Evolutionary conservation across 164 flowering plant genomes (phyloP).

Genomic region (Paratinospora sagittata): DNA sequence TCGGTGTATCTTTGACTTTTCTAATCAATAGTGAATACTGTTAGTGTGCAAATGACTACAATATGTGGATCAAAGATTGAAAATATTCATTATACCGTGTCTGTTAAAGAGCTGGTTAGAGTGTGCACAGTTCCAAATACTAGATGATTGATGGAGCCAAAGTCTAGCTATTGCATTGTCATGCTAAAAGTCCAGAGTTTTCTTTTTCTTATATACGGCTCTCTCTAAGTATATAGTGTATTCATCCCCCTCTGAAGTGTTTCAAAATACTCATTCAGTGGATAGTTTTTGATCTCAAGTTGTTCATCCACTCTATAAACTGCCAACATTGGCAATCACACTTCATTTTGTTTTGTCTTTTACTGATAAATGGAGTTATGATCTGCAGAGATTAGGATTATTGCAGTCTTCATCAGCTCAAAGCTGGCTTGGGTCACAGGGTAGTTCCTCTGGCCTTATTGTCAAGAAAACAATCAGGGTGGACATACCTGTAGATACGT

Average conservation of each 20-base stretch:
- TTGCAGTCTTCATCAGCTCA: constrained; percentile 58
- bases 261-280: not conserved
- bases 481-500: constrained; percentile 88
- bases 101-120: not conserved
- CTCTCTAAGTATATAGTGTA: not conserved
- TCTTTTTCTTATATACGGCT: not conserved
- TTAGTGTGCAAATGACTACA: constrained; percentile 4
- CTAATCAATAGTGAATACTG: not conserved
- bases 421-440: constrained; percentile 79
- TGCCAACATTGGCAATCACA: not conserved
- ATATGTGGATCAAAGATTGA: not conserved
- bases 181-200: not conserved
- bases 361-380: constrained; percentile 16
- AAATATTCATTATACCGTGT: not conserved
- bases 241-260: not conserved
- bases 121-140: not conserved
- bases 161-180: not conserved
- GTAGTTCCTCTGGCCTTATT: constrained; percentile 76
- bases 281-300: not conserved
- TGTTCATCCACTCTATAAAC: not conserved
- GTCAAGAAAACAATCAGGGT: constrained; percentile 84
- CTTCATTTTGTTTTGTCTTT: constrained; percentile 1
- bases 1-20: not conserved
- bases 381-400: constrained; percentile 64
- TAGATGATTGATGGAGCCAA: not conserved